phyloP scores from a whole-genome alignment of 2,329 filamentous ascomycete genomes.

The Aureobasidium namibiae region DNA sequence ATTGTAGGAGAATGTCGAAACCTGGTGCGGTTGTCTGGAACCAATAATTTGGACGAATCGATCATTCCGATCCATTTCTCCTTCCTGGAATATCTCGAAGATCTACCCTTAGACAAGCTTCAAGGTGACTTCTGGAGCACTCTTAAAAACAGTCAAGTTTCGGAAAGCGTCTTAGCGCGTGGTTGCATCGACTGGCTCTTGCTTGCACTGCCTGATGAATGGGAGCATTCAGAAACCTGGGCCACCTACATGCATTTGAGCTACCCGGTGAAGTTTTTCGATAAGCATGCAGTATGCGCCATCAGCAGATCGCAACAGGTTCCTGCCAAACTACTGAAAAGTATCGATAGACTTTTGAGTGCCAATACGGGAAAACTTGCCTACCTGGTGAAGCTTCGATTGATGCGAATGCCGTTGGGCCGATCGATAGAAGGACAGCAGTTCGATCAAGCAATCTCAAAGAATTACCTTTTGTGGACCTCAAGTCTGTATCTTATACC shows the following conservation, averaged over 20 bases:
- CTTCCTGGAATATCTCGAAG: background rate
- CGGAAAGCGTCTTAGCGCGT: background rate
- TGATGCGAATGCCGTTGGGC: background rate
- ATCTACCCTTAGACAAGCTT: background rate
- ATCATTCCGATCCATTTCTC: background rate
- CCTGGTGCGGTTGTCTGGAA: background rate
- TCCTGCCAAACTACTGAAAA: background rate
- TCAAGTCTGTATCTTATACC: background rate
- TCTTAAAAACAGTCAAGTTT: background rate
- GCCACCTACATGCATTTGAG: background rate
- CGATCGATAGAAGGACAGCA: background rate
- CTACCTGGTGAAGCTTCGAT: background rate
- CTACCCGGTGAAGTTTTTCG: background rate
- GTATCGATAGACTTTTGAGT: background rate
- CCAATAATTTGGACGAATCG: background rate
- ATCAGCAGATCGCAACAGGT: accelerated
- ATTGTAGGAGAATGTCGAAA: background rate
- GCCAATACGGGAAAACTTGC: background rate
- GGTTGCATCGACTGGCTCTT: background rate
- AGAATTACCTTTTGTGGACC: background rate
- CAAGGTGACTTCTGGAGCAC: background rate
- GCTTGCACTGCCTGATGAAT: background rate
- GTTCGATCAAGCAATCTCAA: background rate
- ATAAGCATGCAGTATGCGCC: background rate
- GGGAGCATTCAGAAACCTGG: no score